Percentiles rank a stretch among this genome's conserved stretches.
phyloP scores from a whole-genome alignment of 2,329 filamentous ascomycete species.

The Cladobotryum mycophilum region DNA sequence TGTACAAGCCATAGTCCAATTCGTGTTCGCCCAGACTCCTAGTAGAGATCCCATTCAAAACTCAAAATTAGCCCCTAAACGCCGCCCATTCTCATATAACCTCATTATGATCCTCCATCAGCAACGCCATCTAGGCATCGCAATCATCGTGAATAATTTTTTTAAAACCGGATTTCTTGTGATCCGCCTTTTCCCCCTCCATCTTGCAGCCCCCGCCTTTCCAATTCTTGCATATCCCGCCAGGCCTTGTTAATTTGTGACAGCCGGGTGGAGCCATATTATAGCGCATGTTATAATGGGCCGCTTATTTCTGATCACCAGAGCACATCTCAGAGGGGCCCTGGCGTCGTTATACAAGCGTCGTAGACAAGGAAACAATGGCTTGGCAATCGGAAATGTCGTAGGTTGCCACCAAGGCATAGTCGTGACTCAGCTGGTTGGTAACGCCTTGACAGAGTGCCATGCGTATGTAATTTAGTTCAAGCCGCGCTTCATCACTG shows the following conservation, averaged over 20 bases:
- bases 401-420: no score
- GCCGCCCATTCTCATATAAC: conserved; percentile 5
- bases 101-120: conserved; percentile 9
- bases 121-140: conserved; percentile 5
- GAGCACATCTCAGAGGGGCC: no score
- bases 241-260: not conserved
- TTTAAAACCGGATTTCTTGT: conserved; percentile 4
- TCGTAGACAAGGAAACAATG: not conserved
- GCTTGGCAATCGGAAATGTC: not conserved
- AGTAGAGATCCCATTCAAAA: not conserved
- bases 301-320: no score
- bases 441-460: no score
- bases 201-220: not conserved
- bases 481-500: conserved; percentile 25
- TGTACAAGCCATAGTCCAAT: not conserved
- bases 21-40: not conserved
- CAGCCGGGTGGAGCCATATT: no score
- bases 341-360: not conserved
- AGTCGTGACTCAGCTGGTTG: not conserved
- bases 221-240: not conserved
- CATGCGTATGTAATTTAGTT: no score
- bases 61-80: not conserved
- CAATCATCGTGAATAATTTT: not conserved
- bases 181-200: not conserved
- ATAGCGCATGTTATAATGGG: no score